Percentiles rank a stretch among this genome's conserved stretches.
Conservation (phyloP, 2,329 filamentous ascomycete genomes). For the Cladosporium sp. region DNA sequence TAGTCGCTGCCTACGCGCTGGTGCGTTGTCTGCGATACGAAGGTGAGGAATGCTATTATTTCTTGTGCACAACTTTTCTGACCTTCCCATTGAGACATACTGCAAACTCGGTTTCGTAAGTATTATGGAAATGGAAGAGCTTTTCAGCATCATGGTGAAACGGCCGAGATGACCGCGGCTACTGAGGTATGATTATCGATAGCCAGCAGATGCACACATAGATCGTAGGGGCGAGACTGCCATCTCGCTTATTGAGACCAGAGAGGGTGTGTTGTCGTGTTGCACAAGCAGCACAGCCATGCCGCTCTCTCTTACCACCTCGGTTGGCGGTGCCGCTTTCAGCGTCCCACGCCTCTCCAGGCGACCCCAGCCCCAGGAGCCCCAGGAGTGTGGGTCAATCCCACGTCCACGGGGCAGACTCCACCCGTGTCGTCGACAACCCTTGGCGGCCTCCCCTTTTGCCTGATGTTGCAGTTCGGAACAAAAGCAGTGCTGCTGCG, state of each 20-base stretch:
- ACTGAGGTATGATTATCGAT: too few relatives aligned
- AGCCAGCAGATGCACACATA: too few relatives aligned
- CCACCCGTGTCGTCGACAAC: constrained; percentile 5
- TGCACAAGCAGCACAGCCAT: not conserved
- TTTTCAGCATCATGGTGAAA: too few relatives aligned
- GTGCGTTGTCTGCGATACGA: not conserved
- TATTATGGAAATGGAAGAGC: too few relatives aligned
- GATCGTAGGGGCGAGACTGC: too few relatives aligned
- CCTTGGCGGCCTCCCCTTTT: constrained; percentile 11
- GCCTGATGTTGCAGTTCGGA: not conserved
- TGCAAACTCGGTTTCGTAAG: too few relatives aligned
- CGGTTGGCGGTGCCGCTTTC: not conserved
- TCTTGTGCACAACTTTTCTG: not conserved
- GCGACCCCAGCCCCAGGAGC: not conserved
- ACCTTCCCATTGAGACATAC: too few relatives aligned
- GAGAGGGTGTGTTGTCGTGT: constrained; percentile 1
- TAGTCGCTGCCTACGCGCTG: not conserved
- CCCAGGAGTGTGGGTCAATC: not conserved
- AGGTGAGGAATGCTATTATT: not conserved
- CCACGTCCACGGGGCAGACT: not conserved
- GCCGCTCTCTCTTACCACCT: not conserved
- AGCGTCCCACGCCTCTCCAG: not conserved
- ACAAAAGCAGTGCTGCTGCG: constrained; percentile 3
- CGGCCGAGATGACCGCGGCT: too few relatives aligned
- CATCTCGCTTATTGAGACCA: not conserved